Conservation (phyloP, 495 filamentous ascomycete genomes). For the Entonaema liquescens region DNA sequence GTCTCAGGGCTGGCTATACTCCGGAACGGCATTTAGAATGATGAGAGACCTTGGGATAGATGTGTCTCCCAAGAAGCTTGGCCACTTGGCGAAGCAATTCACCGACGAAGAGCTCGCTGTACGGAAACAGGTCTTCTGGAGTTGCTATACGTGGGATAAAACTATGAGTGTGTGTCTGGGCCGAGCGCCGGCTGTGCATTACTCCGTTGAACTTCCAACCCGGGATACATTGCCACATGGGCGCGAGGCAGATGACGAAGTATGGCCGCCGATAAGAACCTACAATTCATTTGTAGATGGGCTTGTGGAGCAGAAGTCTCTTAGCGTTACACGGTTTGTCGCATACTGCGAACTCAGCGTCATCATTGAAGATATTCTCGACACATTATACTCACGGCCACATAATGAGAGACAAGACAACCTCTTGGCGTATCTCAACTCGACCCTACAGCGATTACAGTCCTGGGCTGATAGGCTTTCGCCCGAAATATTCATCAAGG, state of each 20-base stretch:
- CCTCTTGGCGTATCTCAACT: neutral
- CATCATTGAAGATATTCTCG: neutral
- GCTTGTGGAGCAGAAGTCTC: neutral
- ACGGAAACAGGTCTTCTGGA: conserved; percentile 20
- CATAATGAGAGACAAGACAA: neutral
- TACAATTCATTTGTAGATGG: neutral
- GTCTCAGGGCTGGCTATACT: neutral
- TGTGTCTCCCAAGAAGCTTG: neutral
- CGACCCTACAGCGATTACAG: neutral
- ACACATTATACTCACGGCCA: neutral
- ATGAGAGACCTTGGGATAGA: neutral
- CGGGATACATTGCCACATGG: neutral
- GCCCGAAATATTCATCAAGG: neutral
- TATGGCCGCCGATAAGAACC: neutral
- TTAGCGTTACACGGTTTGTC: neutral
- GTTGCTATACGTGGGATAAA: conserved; percentile 23
- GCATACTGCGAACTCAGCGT: neutral
- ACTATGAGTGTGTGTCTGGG: conserved; percentile 21
- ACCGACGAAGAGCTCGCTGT: conserved; percentile 18
- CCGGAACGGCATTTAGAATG: neutral
- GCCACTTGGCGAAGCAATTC: conserved; percentile 9
- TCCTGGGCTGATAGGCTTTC: neutral
- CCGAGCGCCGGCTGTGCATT: conserved; percentile 1
- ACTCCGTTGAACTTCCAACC: neutral
- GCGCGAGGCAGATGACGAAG: neutral